Conservation (phyloP, 2,329 filamentous ascomycete species). For the Bimuria novae-zelandiae region DNA sequence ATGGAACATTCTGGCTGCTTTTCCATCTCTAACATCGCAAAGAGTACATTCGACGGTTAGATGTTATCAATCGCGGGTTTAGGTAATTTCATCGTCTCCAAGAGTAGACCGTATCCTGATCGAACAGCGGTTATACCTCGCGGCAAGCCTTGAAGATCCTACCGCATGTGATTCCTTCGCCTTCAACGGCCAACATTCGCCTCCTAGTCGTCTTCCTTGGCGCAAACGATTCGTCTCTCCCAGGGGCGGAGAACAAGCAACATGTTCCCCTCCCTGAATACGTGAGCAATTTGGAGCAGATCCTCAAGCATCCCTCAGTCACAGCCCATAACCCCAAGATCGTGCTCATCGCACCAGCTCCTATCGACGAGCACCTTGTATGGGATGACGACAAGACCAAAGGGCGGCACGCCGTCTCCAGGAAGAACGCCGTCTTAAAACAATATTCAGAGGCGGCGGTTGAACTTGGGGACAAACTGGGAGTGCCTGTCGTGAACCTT, state of each 20-base stretch:
- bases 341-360: constrained; percentile 80
- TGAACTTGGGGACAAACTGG: constrained; percentile 61
- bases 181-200: constrained; percentile 63
- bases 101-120: constrained; percentile 13
- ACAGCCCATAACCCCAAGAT: constrained; percentile 72
- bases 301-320: constrained; percentile 74
- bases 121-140: constrained; percentile 75
- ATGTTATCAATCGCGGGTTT: constrained; percentile 87
- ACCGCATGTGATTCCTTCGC: constrained; percentile 71
- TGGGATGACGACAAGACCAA: constrained; percentile 52
- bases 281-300: constrained; percentile 70
- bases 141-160: constrained; percentile 72
- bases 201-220: constrained; percentile 82
- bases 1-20: background rate
- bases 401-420: constrained; percentile 45
- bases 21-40: constrained; percentile 9
- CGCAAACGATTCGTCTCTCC: constrained; percentile 83
- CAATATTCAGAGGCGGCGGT: constrained; percentile 69
- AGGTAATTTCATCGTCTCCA: constrained; percentile 50
- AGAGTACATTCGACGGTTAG: constrained; percentile 78
- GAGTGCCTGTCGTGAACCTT: constrained; percentile 73
- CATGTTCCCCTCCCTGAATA: constrained; percentile 79
- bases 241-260: constrained; percentile 66
- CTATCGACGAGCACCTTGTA: constrained; percentile 76
- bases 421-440: constrained; percentile 65